Evolutionary conservation across 495 filamentous ascomycete species (phyloP).

Genomic region (Viridothelium virens): DNA sequence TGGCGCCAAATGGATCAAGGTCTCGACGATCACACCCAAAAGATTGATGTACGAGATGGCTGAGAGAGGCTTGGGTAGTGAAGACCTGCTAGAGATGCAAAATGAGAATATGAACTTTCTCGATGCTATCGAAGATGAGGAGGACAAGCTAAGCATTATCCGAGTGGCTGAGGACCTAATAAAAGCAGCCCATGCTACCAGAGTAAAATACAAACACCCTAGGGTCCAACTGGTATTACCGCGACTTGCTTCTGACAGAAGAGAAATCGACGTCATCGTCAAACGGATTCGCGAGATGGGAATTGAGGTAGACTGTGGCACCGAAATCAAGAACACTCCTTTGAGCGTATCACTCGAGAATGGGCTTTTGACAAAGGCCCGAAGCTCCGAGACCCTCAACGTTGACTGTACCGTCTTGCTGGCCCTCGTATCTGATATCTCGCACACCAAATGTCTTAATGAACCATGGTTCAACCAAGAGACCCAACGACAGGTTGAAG

Average conservation of each 20-base stretch:
- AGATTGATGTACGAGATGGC: conserved; percentile 37
- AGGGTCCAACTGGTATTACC: conserved; percentile 54
- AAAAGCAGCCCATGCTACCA: conserved; percentile 46
- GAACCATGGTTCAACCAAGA: conserved; percentile 45
- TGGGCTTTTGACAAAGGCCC: background rate
- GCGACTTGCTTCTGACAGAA: conserved; percentile 44
- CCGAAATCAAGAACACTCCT: background rate
- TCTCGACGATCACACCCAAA: conserved; percentile 31
- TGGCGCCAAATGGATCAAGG: conserved; percentile 34
- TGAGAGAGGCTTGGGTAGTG: conserved; percentile 31
- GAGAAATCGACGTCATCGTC: conserved; percentile 52
- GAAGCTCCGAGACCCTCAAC: conserved; percentile 52
- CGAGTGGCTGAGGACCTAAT: conserved; percentile 49
- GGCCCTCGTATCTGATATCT: conserved; percentile 64
- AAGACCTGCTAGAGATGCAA: conserved; percentile 22
- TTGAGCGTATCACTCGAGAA: background rate
- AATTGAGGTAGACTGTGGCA: background rate
- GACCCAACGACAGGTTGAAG: conserved; percentile 56
- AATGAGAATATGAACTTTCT: conserved; percentile 34
- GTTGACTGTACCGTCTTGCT: conserved; percentile 69
- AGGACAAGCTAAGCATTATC: conserved; percentile 36
- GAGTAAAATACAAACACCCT: conserved; percentile 43
- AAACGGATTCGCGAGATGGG: conserved; percentile 37
- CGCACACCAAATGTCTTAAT: conserved; percentile 46
- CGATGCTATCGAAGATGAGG: conserved; percentile 37